Evolutionary conservation across 306 rosid species (phyloP), one percentile per base, ranked within the genome.

Genomic region (Corylus americana): DNA sequence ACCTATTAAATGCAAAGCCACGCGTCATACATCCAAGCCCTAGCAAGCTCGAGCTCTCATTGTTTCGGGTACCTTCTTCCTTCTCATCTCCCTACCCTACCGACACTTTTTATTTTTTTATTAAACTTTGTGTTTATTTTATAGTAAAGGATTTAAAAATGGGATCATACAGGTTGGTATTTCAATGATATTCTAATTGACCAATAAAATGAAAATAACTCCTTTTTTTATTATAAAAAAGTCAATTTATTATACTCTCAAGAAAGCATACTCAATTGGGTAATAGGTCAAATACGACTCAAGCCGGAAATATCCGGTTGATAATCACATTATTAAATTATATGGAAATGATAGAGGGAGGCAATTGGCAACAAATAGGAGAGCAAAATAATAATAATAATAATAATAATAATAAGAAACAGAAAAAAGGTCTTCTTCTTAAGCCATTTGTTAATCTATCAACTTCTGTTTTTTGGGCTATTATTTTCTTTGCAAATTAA

Each of bases 81-180:
- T 35, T 14, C 67, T 22, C 29, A 54, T 70, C 77, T 76, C 47
- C 63, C 20, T 31, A 18, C 55, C 13, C 82, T 11, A 57, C 85
- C 85, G 85, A 82, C 79, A 67, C 64, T 55, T 17, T n/a, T 45
- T 14, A 1, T 1, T n/a, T 71, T 70, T 54, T 31, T 25, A 6
- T 13, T 4, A 1, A n/a, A 1, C 20, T 71, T 55, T 68, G 5
- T 11, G 22, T 51, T 18, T 50, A 35, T 13, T 66, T 37, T 67
- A 11, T 47, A 10, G 25, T 47, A 37, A 12, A 59, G 11, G 20
- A 58, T 17, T 2, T 31, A 3, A 17, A 22, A 50, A 66, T 50
- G 27, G 27, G 39, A 4, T 64, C 16, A 4, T 48, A 48, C 84
- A 75, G 82, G 63, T 13, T 72, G 83, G 80, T 72, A 3, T 13